phyloP scores from a whole-genome alignment of 2,329 filamentous ascomycete species.

The Alternaria longipes region DNA sequence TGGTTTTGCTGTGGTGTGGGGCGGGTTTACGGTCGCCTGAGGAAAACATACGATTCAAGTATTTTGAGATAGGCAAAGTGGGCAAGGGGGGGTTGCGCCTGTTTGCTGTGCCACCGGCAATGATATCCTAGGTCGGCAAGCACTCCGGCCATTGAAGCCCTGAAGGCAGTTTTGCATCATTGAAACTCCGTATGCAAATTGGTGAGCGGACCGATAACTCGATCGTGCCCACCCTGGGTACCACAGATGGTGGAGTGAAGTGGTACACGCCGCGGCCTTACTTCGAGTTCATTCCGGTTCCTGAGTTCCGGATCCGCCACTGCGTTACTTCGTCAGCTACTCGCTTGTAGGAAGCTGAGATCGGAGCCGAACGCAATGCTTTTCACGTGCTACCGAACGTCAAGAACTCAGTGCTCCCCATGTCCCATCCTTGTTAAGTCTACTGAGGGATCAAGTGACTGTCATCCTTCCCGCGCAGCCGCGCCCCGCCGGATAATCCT shows the following conservation, averaged over 20 bases:
- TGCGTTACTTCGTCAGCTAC: background rate
- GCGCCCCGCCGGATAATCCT: constrained; percentile 35
- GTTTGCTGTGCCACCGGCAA: constrained; percentile 15
- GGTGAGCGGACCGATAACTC: constrained; percentile 12
- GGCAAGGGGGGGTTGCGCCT: constrained; percentile 4
- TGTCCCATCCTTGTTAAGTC: constrained; percentile 8
- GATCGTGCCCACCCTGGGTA: constrained; percentile 8
- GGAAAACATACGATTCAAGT: constrained; percentile 21
- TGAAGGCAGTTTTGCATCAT: constrained; percentile 6
- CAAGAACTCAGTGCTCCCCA: constrained; percentile 2
- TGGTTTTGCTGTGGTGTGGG: constrained; percentile 16
- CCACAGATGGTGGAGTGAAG: constrained; percentile 6
- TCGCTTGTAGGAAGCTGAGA: constrained; percentile 1
- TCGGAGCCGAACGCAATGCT: constrained; percentile 1
- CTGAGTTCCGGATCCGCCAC: background rate
- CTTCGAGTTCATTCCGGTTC: constrained; percentile 1
- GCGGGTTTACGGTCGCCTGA: constrained; percentile 19
- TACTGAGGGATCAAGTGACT: constrained; percentile 36
- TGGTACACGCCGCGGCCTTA: constrained; percentile 2
- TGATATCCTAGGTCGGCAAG: constrained; percentile 12
- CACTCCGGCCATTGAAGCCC: constrained; percentile 11
- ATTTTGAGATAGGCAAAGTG: constrained; percentile 12
- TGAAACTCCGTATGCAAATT: constrained; percentile 1
- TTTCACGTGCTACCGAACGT: constrained; percentile 7
- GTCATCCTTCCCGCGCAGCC: constrained; percentile 47